Evolutionary conservation across 2,329 filamentous ascomycete genomes (phyloP), one percentile per base, ranked within the genome.

Genomic region (Hypoxylon sp.): DNA sequence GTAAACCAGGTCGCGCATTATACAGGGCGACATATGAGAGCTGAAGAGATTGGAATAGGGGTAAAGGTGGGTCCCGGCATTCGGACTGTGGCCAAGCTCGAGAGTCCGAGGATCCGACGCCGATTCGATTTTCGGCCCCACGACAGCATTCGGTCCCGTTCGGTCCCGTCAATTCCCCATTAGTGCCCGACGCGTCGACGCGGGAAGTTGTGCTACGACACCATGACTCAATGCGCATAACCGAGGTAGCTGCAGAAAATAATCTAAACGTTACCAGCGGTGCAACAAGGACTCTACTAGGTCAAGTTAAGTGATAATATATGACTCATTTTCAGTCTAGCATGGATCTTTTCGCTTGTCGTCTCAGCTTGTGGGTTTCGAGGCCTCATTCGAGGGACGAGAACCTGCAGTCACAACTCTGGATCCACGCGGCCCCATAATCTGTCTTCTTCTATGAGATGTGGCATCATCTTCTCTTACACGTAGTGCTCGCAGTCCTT

Each of bases 21-120:
- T 50, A 36, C 28, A 20, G 16, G 7, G 2, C 26, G 1, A 8
- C 6, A 7, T 7, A 28, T 28, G 30, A 12, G n/a, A 32, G 12
- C 26, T 32, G 26, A 48, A 4, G 7, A 4, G 1, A 11, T 14
- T 30, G 46, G 18, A n/a, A 36, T 33, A 50, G 46, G 28, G 28
- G 46, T 33, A 51, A 38, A 18, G 11, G 40, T 22, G 33, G 22
- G 1, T 14, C 4, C 18, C 49, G 49, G 49, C 22, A 14, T 52
- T 52, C 49, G 49, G 49, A 28, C 22, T 1, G 22, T 52, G 28
- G 49, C 33, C 49, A 52, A 52, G 32, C 5, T 18, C 8, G n/a
- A 38, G 28, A 18, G 49, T 52, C 49, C 49, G 49, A 52, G 22
- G 1, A 49, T 3, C 49, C 28, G 18, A 12, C 24, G 12, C 48